Conservation (phyloP, 2,329 filamentous ascomycete genomes). For the Parafenestella ontariensis region DNA sequence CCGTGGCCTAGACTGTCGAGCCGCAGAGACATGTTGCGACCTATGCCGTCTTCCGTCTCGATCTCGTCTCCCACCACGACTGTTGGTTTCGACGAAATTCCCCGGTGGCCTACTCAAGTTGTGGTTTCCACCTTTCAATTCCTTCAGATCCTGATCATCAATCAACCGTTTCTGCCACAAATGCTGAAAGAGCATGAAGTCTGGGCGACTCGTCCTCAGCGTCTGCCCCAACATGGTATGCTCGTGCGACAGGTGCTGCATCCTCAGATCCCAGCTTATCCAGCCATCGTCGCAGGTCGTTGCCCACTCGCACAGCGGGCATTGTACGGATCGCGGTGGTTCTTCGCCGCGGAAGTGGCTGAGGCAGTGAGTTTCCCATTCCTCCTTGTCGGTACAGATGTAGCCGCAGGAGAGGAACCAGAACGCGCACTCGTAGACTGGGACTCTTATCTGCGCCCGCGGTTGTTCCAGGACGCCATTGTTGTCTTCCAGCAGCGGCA, state of each 20-base stretch:
- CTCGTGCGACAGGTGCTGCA: slow-evolving; percentile 37
- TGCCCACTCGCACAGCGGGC: slow-evolving; percentile 43
- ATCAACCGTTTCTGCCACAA: slow-evolving; percentile 43
- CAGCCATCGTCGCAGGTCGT: slow-evolving; percentile 17
- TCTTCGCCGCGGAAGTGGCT: slow-evolving; percentile 43
- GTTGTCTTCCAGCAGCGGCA: slow-evolving; percentile 34
- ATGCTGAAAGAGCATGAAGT: slow-evolving; percentile 38
- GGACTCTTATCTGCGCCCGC: slow-evolving; percentile 5
- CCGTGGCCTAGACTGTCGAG: slow-evolving; percentile 4
- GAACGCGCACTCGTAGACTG: slow-evolving; percentile 42
- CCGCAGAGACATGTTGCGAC: slow-evolving; percentile 19
- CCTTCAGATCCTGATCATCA: slow-evolving; percentile 41
- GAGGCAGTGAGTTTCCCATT: slow-evolving; percentile 43
- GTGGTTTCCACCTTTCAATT: slow-evolving; percentile 40
- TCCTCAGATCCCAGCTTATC: slow-evolving; percentile 31
- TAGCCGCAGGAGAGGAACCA: slow-evolving; percentile 43
- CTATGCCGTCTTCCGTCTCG: slow-evolving; percentile 13
- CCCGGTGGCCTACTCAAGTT: slow-evolving; percentile 23
- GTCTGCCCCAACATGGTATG: slow-evolving; percentile 35
- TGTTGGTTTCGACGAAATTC: slow-evolving; percentile 31
- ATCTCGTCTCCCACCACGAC: slow-evolving; percentile 7
- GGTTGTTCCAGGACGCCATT: slow-evolving; percentile 37
- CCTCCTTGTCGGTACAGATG: slow-evolving; percentile 23
- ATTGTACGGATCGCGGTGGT: slow-evolving; percentile 37
- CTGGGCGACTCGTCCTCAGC: slow-evolving; percentile 31